Conservation (phyloP, 2,329 filamentous ascomycete genomes). For the Pseudophaeomoniella oleicola region DNA sequence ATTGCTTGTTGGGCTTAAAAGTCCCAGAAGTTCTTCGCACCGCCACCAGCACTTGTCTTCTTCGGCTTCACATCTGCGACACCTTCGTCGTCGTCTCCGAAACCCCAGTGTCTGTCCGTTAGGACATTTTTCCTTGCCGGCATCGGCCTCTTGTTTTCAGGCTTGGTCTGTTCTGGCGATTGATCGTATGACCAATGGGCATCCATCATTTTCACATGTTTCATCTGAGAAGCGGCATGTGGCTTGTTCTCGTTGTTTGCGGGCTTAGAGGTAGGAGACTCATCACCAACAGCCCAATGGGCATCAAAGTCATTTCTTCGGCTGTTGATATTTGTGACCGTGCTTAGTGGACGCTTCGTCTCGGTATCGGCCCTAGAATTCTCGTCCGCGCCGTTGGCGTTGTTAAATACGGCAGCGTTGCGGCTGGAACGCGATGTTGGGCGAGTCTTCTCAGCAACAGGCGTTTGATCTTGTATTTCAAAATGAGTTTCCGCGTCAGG, state of each 20-base stretch:
- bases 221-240: neutral
- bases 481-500: slow-evolving; percentile 74
- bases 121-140: neutral
- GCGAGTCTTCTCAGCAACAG: slow-evolving; percentile 28
- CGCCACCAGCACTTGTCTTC: neutral
- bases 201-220: neutral
- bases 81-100: slow-evolving; percentile 64
- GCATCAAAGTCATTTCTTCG: neutral
- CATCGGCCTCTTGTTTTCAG: neutral
- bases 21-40: neutral
- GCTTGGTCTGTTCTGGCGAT: neutral
- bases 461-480: slow-evolving; percentile 63
- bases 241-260: neutral
- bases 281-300: neutral
- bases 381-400: neutral
- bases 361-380: neutral
- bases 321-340: neutral
- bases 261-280: neutral
- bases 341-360: neutral
- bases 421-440: neutral
- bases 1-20: too few relatives aligned
- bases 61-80: slow-evolving; percentile 64
- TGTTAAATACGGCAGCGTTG: neutral
- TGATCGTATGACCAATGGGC: neutral
- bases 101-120: neutral